Evolutionary conservation across 192 early-diverging fungal genomes (phyloP).

Genomic region (Bifiguratus adelaidae): DNA sequence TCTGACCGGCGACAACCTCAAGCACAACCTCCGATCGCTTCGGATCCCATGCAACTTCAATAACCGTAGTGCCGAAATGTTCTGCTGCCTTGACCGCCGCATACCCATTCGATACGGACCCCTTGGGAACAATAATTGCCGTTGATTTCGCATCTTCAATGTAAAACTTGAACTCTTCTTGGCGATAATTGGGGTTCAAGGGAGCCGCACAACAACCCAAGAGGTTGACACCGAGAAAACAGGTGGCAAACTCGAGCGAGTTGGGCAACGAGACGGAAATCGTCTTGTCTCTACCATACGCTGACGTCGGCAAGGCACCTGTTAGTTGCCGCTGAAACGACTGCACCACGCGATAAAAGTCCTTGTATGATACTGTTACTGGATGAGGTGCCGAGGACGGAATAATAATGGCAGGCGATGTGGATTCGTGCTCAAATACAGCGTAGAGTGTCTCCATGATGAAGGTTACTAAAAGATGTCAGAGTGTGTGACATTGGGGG

Average conservation of each 20-base stretch:
- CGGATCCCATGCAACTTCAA: conserved; percentile 42
- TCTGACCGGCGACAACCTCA: neutral
- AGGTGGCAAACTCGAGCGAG: conserved; percentile 49
- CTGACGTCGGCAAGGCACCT: neutral
- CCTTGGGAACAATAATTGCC: conserved; percentile 52
- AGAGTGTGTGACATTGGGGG: too few species aligned
- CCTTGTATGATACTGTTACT: conserved; percentile 8
- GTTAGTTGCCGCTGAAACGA: conserved; percentile 16
- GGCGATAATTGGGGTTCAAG: conserved; percentile 55
- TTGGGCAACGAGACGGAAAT: conserved; percentile 56
- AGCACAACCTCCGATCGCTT: conserved; percentile 7
- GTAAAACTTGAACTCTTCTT: conserved; percentile 66
- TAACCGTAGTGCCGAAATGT: conserved; percentile 35
- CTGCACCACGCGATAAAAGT: conserved; percentile 8
- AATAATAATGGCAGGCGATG: conserved; percentile 20
- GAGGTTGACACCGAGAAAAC: conserved; percentile 54
- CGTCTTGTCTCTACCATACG: conserved; percentile 16
- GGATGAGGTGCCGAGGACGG: conserved; percentile 11
- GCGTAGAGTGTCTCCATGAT: too few species aligned
- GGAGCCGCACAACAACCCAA: conserved; percentile 59
- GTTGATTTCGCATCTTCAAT: conserved; percentile 55
- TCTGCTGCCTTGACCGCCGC: conserved; percentile 47
- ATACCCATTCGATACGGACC: conserved; percentile 24
- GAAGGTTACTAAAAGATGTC: too few species aligned
- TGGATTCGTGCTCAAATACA: conserved; percentile 7